Percentiles rank a stretch among this genome's conserved stretches.
Conservation (phyloP, 352 stramenopile genomes). For the Globisporangium nagaii region DNA sequence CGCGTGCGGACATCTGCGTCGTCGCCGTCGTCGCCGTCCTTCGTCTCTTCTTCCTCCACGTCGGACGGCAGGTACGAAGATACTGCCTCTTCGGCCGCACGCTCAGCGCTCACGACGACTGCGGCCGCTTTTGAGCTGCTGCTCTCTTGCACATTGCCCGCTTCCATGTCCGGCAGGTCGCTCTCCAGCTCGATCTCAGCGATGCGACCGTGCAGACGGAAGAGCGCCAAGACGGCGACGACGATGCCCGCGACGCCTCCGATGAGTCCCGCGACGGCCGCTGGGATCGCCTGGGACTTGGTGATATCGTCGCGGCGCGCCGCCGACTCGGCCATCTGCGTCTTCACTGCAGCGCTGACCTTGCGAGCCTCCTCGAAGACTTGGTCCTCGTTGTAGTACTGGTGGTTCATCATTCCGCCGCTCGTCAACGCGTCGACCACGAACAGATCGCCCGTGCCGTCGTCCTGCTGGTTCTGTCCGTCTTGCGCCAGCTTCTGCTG, state of each 20-base stretch:
- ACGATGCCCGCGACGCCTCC: slow-evolving; percentile 13
- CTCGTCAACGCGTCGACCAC: neutral
- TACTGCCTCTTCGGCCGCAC: neutral
- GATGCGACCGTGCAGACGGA: slow-evolving; percentile 12
- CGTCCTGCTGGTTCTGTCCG: neutral
- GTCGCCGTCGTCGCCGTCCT: neutral
- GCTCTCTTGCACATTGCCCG: neutral
- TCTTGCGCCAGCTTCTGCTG: neutral
- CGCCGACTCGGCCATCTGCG: slow-evolving; percentile 12
- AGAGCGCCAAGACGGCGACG: slow-evolving; percentile 11
- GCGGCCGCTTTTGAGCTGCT: neutral
- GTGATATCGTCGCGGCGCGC: slow-evolving; percentile 8
- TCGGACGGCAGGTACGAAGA: neutral
- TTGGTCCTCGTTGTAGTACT: slow-evolving; percentile 5
- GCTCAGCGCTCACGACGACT: neutral
- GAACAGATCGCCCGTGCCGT: neutral
- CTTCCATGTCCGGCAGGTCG: slow-evolving; percentile 1
- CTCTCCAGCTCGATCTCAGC: slow-evolving; percentile 3
- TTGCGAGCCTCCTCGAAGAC: slow-evolving; percentile 1
- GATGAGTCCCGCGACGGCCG: slow-evolving; percentile 10
- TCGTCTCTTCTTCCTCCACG: slow-evolving; percentile 2
- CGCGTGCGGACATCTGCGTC: too few relatives aligned
- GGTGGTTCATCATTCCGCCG: neutral
- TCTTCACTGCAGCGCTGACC: slow-evolving; percentile 8
- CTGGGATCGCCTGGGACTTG: slow-evolving; percentile 8